A percentile compares a stretch with the other conserved stretches of the same genome.
Evolutionary conservation across 345 rosid species (phyloP).

Genomic region (Acer yangbiense): DNA sequence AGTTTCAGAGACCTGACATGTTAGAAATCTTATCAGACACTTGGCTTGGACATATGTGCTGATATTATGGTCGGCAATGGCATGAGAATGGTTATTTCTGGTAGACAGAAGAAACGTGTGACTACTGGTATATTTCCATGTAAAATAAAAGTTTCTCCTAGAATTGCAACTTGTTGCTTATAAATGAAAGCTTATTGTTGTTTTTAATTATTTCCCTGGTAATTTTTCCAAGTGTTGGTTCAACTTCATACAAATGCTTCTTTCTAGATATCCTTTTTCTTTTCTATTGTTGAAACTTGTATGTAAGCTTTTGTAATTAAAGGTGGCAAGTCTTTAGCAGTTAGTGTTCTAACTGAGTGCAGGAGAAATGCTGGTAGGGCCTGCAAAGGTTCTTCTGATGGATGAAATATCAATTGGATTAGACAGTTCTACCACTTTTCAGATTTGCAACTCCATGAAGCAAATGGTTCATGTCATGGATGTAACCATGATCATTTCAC

Average conservation of each 20-base stretch:
- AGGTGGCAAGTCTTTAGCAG: no score
- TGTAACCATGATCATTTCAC: slow-evolving; percentile 66
- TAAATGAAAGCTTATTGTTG: no score
- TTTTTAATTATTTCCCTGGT: no score
- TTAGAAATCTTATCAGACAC: slow-evolving; percentile 39
- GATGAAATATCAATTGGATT: slow-evolving; percentile 95
- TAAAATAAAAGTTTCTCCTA: no score
- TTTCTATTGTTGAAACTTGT: no score
- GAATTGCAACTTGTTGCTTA: no score
- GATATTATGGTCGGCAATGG: slow-evolving; percentile 70
- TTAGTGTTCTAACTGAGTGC: slow-evolving; percentile 9
- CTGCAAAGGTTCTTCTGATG: slow-evolving; percentile 85
- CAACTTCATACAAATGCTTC: no score
- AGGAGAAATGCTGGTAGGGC: slow-evolving; percentile 96
- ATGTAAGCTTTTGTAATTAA: no score
- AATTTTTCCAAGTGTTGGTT: no score
- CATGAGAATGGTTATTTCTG: slow-evolving; percentile 85
- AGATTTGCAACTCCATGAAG: slow-evolving; percentile 69
- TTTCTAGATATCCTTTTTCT: no score
- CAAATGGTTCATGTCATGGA: slow-evolving; percentile 66
- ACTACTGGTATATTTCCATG: slow-evolving; percentile 56
- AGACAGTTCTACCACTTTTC: slow-evolving; percentile 88
- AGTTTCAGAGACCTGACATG: slow-evolving; percentile 1
- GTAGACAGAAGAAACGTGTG: slow-evolving; percentile 80
- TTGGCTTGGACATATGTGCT: slow-evolving; percentile 77